Evolutionary conservation across 306 rosid species (phyloP).

Genomic region (Rubus parviflorus): DNA sequence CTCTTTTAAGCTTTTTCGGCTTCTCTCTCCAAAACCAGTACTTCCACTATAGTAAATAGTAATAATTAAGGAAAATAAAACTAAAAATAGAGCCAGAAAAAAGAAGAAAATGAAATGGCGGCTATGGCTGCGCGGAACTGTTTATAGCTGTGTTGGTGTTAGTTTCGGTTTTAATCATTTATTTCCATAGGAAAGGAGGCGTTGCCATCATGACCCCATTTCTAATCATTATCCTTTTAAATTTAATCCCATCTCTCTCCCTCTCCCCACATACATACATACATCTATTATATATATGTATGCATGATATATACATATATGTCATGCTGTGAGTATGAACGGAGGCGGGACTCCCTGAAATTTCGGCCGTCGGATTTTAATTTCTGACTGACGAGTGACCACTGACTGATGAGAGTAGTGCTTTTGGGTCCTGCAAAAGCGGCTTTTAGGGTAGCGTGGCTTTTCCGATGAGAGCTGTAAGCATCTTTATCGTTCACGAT

Average conservation of each 20-base stretch:
- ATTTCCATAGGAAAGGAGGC: constrained; percentile 22
- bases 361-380: constrained; percentile 21
- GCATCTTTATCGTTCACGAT: not conserved
- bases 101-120: constrained; percentile 48
- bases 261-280: not conserved
- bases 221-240: constrained; percentile 45
- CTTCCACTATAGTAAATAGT: not conserved
- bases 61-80: constrained; percentile 3
- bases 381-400: not conserved
- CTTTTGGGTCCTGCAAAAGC: constrained; percentile 28
- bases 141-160: not conserved
- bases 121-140: constrained; percentile 74
- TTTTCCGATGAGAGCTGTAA: constrained; percentile 5
- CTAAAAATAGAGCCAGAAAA: not conserved
- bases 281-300: not conserved
- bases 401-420: not conserved
- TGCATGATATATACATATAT: no score
- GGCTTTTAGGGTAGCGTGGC: constrained; percentile 19
- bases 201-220: constrained; percentile 50
- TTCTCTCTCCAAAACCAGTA: not conserved
- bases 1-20: not conserved
- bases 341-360: not conserved
- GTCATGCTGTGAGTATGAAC: no score
- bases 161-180: constrained; percentile 31
- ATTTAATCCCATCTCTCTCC: not conserved